These are phyloP conservation scores for Luzula sylvatica DNA, from an alignment of 176 grass and related monocot genomes.

Conservation along the genomic window DNA sequence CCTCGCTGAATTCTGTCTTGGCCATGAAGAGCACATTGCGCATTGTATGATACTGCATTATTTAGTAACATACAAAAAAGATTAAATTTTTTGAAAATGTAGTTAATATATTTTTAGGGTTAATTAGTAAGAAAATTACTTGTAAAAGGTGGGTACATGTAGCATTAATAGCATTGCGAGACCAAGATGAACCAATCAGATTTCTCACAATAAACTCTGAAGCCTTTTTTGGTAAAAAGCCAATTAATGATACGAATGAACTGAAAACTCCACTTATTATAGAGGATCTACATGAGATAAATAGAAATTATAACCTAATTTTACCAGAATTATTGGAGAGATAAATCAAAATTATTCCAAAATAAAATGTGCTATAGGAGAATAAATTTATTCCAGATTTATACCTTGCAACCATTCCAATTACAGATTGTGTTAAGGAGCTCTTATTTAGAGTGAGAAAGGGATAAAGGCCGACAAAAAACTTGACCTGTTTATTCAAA, in stretches of 20 bases:
- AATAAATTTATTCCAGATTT: slow-evolving; percentile 8
- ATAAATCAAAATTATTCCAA: not conserved
- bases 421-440: slow-evolving; percentile 54
- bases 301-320: slow-evolving; percentile 10
- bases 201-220: slow-evolving; percentile 43
- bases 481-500: slow-evolving; percentile 45
- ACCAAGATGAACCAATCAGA: slow-evolving; percentile 70
- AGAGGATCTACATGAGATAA: slow-evolving; percentile 35
- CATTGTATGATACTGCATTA: slow-evolving; percentile 78
- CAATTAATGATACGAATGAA: slow-evolving; percentile 49
- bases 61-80: slow-evolving; percentile 16
- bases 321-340: not conserved
- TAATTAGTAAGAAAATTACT: slow-evolving; percentile 23
- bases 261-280: slow-evolving; percentile 59
- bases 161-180: slow-evolving; percentile 52
- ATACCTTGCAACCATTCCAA: slow-evolving; percentile 62
- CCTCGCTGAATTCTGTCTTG: slow-evolving; percentile 85
- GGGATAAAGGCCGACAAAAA: slow-evolving; percentile 78
- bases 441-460: slow-evolving; percentile 76
- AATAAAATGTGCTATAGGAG: slow-evolving; percentile 2
- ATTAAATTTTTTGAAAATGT: too few species aligned
- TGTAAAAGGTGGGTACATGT: slow-evolving; percentile 56
- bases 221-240: slow-evolving; percentile 40
- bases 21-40: slow-evolving; percentile 88
- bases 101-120: too few species aligned